A percentile compares a stretch with the other conserved stretches of the same genome.
phyloP scores from a whole-genome alignment of 2,329 filamentous ascomycete species.

The Leptographium galeiforme region DNA sequence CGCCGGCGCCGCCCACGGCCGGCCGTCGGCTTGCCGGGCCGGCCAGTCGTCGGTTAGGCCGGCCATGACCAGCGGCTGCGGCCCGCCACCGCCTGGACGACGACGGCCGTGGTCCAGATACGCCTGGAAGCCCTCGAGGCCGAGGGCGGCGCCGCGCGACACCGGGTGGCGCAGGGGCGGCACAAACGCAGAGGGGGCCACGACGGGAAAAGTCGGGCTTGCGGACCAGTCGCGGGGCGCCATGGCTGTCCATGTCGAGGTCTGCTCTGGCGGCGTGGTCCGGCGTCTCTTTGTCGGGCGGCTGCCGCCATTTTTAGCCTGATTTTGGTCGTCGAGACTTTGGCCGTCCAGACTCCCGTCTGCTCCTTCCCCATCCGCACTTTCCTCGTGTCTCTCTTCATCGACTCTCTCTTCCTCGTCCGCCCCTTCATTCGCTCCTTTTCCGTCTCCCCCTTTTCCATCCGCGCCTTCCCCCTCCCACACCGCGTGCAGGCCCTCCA shows the following conservation, averaged over 20 bases:
- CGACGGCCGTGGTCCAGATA: conserved; percentile 33
- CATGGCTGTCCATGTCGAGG: neutral
- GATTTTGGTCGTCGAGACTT: too few species aligned
- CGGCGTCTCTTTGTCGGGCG: too few species aligned
- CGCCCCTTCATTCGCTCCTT: neutral
- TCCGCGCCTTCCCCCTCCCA: conserved; percentile 7
- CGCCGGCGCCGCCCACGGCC: conserved; percentile 56
- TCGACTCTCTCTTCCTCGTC: too few species aligned
- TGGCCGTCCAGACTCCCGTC: neutral
- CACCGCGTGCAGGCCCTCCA: conserved; percentile 27
- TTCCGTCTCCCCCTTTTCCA: neutral
- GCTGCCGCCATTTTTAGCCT: neutral
- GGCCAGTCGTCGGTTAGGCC: conserved; percentile 60
- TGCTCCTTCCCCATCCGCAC: neutral
- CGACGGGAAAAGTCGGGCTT: conserved; percentile 1
- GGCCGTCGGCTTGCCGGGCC: conserved; percentile 39
- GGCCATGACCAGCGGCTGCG: conserved; percentile 12
- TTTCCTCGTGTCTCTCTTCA: neutral
- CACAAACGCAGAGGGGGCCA: conserved; percentile 17
- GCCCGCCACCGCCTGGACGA: neutral
- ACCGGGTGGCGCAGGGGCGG: conserved; percentile 29
- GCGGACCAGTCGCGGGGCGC: neutral
- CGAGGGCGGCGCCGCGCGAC: conserved; percentile 27
- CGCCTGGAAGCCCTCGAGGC: conserved; percentile 46
- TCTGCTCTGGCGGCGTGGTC: too few species aligned